Evolutionary conservation across 225 moss, liverwort and hornwort species (phyloP).

Genomic region (Lunularia cruciata): DNA sequence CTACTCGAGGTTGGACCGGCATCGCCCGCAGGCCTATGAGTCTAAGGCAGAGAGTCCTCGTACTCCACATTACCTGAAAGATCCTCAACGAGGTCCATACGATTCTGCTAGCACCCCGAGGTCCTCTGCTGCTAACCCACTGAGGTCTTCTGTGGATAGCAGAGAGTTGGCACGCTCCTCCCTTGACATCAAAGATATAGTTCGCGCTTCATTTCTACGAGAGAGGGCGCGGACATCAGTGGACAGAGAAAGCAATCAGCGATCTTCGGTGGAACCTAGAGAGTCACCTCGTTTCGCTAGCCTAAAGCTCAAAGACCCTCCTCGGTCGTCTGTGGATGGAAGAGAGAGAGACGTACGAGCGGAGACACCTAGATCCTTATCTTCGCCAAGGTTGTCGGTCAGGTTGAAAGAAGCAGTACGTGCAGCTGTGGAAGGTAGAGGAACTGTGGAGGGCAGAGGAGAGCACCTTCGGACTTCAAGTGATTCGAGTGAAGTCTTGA

Average conservation of each 20-base stretch:
- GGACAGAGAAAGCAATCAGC: constrained; percentile 33
- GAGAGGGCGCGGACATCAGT: constrained; percentile 42
- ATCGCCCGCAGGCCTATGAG: constrained; percentile 33
- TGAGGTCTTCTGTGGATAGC: constrained; percentile 37
- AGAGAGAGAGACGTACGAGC: constrained; percentile 5
- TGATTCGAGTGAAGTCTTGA: constrained; percentile 34
- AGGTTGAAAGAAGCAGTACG: constrained; percentile 44
- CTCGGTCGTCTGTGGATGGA: constrained; percentile 37
- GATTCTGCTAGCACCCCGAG: constrained; percentile 17
- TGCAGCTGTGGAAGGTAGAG: constrained; percentile 39
- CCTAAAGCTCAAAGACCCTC: constrained; percentile 25
- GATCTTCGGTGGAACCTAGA: constrained; percentile 12
- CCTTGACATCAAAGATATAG: constrained; percentile 43
- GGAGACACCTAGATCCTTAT: constrained; percentile 26
- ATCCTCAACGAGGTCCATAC: constrained; percentile 27
- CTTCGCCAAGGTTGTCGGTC: constrained; percentile 43
- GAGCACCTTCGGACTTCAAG: constrained; percentile 39
- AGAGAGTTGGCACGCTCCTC: constrained; percentile 35
- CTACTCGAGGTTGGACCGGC: constrained; percentile 31
- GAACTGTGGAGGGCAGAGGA: constrained; percentile 34
- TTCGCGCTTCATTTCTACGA: constrained; percentile 41
- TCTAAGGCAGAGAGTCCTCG: constrained; percentile 33
- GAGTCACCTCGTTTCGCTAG: constrained; percentile 40
- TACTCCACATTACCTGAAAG: constrained; percentile 1
- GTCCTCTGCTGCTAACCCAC: constrained; percentile 28